Base-by-base conservation (phyloP, 495 filamentous ascomycete genomes). In the Margaritispora aquatica region DNA sequence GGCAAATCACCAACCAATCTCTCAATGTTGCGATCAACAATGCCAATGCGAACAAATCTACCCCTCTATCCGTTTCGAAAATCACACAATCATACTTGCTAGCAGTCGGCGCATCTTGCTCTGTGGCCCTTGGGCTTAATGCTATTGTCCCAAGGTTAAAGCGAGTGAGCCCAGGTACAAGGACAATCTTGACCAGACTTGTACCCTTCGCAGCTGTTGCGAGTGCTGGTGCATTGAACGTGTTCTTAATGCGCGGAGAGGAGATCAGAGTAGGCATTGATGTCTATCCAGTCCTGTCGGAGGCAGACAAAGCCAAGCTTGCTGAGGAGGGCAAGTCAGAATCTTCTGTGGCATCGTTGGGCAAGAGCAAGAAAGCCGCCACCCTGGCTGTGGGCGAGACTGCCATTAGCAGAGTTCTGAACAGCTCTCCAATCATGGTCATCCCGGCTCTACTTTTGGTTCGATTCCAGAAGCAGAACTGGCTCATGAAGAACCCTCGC, bases 21-120 rank as follows among this genome's bases (percentile, higher is more conserved):
- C 88, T 98, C 60, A 97, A 98, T 68, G 94, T 98, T 19, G 92
- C 89, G 44, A 94, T 98, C 79, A 98, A 98, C 80, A 88, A 82
- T 71, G 85, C 92, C 69, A 98, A 98, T 73, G 88, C 94, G 38
- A 98, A 98, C 80, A 98, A 98, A 69, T 95, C 90, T 19, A 89
- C 90, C 1, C 88, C 92, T 0, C 79, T 97, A 1, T 88, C 89
- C 26, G 80, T 81, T 58, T 82, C 84, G 7, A 90, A 90, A 61
- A 84, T 98, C 63, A 81, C 84, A 57, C 83, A 93, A 67, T 96
- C 92, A 62, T 98, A 97, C 79, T 79, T 89, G 68, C 80, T 97
- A 59, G 94, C 94, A 51, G 95, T 98, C 10, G 83, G 86, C 26
- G 93, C 94, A 17, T 94, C 89, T 3, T 98, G 94, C 75, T 88